phyloP scores from a whole-genome alignment of 768 basidiomycete species.

The Termitomyces sp. region DNA sequence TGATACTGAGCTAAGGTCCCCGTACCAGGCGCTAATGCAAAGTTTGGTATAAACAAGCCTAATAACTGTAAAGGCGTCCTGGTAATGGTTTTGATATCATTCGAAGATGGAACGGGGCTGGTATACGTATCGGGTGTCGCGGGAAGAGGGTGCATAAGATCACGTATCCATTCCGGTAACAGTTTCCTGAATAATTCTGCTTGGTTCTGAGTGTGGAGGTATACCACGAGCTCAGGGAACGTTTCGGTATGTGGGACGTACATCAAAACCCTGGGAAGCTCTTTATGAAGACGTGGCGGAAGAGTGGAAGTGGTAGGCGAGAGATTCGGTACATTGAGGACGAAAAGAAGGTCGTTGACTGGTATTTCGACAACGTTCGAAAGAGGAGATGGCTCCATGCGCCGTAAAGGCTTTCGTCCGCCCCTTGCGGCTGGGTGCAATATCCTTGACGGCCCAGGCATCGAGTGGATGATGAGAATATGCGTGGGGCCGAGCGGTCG shows the following conservation, averaged over 20 bases:
- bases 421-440: background rate
- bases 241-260: slow-evolving; percentile 27
- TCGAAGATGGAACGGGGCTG: background rate
- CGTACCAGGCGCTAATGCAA: background rate
- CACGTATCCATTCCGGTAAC: slow-evolving; percentile 32
- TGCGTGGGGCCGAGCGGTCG: slow-evolving; percentile 31
- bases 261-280: slow-evolving; percentile 27
- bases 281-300: slow-evolving; percentile 27
- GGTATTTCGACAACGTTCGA: slow-evolving; percentile 24
- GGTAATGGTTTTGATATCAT: background rate
- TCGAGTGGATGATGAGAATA: slow-evolving; percentile 21
- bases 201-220: slow-evolving; percentile 33
- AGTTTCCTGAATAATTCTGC: slow-evolving; percentile 28
- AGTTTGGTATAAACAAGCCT: slow-evolving; percentile 1
- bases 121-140: background rate
- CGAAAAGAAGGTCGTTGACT: slow-evolving; percentile 33
- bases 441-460: slow-evolving; percentile 2
- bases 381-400: slow-evolving; percentile 2
- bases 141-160: slow-evolving; percentile 29
- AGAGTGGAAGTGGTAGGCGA: slow-evolving; percentile 14
- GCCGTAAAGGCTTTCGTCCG: background rate
- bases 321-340: slow-evolving; percentile 30
- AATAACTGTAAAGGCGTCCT: slow-evolving; percentile 3
- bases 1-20: slow-evolving; percentile 1
- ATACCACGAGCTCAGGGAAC: slow-evolving; percentile 28